Evolutionary conservation across 352 stramenopile species (phyloP), one percentile per base, ranked within the genome.

Genomic region (Phytopythium litorale): DNA sequence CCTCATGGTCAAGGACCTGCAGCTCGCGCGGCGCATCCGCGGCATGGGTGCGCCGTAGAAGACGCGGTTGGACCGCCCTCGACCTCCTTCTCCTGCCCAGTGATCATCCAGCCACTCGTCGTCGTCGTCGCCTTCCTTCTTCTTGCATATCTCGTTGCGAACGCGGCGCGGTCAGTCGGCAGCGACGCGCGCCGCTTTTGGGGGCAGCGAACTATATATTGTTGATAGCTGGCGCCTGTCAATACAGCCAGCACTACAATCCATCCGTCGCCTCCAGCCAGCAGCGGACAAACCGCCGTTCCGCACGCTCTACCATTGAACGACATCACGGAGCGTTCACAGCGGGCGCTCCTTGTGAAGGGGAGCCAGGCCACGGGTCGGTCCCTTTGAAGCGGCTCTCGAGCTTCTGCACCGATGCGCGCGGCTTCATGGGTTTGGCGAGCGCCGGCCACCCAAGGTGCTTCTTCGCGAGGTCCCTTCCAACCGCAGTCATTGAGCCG

Each of bases 1-100:
- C 19, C 84, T 98, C 64, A 97, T 98, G 89, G 87, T 92, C 38
- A 98, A 97, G 73, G 93, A 98, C 73, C 92, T 98, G 72, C 93
- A 98, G 75, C 72, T 98, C 43, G 89, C 93, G n/a, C 78, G 94
- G 69, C 79, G 93, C 70, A 98, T 98, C 68, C 87, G 93, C 62
- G 93, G 93, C 13, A 75, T 76, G 63, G 65, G 54, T 7, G 23
- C 35, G 38, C 37, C 37, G 37, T 60, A 43, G 23, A 30, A 15
- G 25, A 23, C 46, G n/a, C 21, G 0, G 13, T 9, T 1, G 9
- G 19, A 28, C 6, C 21, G 13, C 46, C 32, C 46, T n/a, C 23
- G 23, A 53, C 13, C 46, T 51, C 7, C 21, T 12, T 53, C 46
- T 53, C 21, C 45, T 52, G 6, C 21, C 0, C 23, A 7, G 9